phyloP scores from a whole-genome alignment of 192 early-diverging fungal genomes.

The Coemansia sp. region DNA sequence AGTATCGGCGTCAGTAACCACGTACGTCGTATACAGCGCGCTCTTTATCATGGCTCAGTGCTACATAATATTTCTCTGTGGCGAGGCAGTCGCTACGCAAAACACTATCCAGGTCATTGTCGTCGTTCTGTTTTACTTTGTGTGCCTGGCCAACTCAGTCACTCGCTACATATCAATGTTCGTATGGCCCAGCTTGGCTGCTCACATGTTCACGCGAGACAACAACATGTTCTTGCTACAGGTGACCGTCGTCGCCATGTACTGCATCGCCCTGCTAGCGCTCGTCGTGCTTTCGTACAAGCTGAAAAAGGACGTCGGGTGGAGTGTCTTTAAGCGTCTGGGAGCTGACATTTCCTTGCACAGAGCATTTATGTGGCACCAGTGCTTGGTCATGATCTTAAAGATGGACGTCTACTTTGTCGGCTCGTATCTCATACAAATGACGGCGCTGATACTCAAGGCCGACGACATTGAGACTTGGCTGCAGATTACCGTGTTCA shows the following conservation, averaged over 20 bases:
- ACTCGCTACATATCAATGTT: constrained; percentile 41
- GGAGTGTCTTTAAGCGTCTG: constrained; percentile 54
- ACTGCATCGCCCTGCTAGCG: constrained; percentile 31
- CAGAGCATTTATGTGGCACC: constrained; percentile 51
- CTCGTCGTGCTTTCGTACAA: constrained; percentile 40
- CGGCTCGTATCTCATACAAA: constrained; percentile 53
- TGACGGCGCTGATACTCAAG: constrained; percentile 61
- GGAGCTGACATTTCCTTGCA: constrained; percentile 53
- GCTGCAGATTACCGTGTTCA: constrained; percentile 51
- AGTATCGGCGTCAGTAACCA: constrained; percentile 39
- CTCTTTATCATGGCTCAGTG: constrained; percentile 49
- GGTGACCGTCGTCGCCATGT: constrained; percentile 32
- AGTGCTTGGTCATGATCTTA: constrained; percentile 46
- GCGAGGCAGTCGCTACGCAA: constrained; percentile 39
- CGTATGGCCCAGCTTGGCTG: constrained; percentile 36
- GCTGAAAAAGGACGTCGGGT: constrained; percentile 57
- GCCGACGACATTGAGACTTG: constrained; percentile 40
- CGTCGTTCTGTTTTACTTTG: constrained; percentile 44
- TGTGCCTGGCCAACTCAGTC: constrained; percentile 30
- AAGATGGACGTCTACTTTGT: constrained; percentile 55
- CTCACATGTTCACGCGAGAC: constrained; percentile 39
- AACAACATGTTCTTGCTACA: constrained; percentile 46
- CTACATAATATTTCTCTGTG: constrained; percentile 46
- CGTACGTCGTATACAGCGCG: constrained; percentile 52
- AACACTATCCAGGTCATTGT: constrained; percentile 55